Evolutionary conservation across 1,139 yeast species (phyloP).

Genomic region (Saccharomyces hybrid): DNA sequence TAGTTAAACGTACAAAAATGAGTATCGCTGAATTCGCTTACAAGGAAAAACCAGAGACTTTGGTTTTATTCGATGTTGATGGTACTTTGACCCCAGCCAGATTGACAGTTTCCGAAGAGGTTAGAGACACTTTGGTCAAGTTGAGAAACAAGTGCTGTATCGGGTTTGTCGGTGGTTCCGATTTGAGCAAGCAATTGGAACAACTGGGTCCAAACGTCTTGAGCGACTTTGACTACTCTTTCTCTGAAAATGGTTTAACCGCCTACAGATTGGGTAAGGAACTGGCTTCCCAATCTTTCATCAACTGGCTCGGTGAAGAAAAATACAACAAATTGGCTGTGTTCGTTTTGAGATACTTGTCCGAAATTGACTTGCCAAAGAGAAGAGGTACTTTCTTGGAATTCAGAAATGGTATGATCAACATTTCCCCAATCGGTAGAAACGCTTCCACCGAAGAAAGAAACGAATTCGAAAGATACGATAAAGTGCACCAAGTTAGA

Average conservation of each 20-base stretch:
- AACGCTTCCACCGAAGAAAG: slow-evolving; percentile 93
- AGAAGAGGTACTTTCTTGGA: slow-evolving; percentile 97
- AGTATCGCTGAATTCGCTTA: slow-evolving; percentile 34
- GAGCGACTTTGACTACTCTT: slow-evolving; percentile 84
- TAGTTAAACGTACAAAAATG: slow-evolving; percentile 13
- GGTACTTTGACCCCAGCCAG: slow-evolving; percentile 98
- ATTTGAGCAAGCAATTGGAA: slow-evolving; percentile 87
- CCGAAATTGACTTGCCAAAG: slow-evolving; percentile 81
- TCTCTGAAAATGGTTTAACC: slow-evolving; percentile 95
- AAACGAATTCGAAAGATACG: slow-evolving; percentile 80
- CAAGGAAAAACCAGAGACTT: slow-evolving; percentile 36
- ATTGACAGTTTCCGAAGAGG: slow-evolving; percentile 70
- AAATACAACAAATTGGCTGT: slow-evolving; percentile 82
- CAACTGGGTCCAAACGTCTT: slow-evolving; percentile 80
- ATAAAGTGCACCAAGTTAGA: slow-evolving; percentile 73
- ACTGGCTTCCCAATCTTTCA: slow-evolving; percentile 88
- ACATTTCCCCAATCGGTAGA: slow-evolving; percentile 96
- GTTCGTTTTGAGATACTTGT: slow-evolving; percentile 75
- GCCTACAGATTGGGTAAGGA: slow-evolving; percentile 88
- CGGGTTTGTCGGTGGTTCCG: slow-evolving; percentile 98
- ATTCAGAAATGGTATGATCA: slow-evolving; percentile 99
- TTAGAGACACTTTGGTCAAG: slow-evolving; percentile 59
- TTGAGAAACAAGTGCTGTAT: slow-evolving; percentile 85
- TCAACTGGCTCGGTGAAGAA: slow-evolving; percentile 91
- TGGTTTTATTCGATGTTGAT: slow-evolving; percentile 92